Conservation (phyloP, 129 eudicot genomes). For the Smallanthus sonchifolius region DNA sequence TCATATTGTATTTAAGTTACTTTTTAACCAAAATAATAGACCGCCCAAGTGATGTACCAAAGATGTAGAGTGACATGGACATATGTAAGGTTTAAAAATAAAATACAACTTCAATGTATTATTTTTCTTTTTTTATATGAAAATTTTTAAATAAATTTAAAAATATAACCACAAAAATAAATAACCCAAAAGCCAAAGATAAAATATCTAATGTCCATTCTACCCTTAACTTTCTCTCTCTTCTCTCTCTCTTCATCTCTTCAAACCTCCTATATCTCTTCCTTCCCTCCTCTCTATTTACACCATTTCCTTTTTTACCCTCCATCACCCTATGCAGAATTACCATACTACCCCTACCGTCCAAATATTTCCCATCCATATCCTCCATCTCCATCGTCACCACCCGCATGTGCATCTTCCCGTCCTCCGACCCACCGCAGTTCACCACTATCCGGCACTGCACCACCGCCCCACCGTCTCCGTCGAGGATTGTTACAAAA, state of each 20-base stretch:
- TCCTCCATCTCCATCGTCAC: conserved; percentile 68
- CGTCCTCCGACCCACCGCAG: conserved; percentile 56
- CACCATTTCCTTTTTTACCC: conserved; percentile 65
- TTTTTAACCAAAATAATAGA: no score
- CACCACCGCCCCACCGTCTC: conserved; percentile 28
- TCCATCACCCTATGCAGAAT: conserved; percentile 42
- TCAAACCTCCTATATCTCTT: conserved; percentile 41
- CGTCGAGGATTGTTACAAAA: conserved; percentile 42
- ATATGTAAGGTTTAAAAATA: no score
- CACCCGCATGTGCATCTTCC: conserved; percentile 65
- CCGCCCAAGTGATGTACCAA: no score
- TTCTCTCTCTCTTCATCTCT: conserved; percentile 35
- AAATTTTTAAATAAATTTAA: conserved; percentile 21
- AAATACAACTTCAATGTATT: no score
- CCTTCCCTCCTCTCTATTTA: conserved; percentile 37
- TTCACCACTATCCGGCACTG: conserved; percentile 47
- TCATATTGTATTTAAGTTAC: no score
- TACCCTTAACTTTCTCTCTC: conserved; percentile 49
- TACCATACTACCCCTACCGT: conserved; percentile 80
- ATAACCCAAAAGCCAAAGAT: conserved; percentile 51
- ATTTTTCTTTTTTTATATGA: no score
- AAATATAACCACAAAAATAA: conserved; percentile 41
- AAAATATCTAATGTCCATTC: conserved; percentile 57
- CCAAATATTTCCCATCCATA: conserved; percentile 60
- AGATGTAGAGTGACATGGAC: no score